Evolutionary conservation across 116 monocot genomes (phyloP), one percentile per base, ranked within the genome.

Genomic region (Zostera marina): DNA sequence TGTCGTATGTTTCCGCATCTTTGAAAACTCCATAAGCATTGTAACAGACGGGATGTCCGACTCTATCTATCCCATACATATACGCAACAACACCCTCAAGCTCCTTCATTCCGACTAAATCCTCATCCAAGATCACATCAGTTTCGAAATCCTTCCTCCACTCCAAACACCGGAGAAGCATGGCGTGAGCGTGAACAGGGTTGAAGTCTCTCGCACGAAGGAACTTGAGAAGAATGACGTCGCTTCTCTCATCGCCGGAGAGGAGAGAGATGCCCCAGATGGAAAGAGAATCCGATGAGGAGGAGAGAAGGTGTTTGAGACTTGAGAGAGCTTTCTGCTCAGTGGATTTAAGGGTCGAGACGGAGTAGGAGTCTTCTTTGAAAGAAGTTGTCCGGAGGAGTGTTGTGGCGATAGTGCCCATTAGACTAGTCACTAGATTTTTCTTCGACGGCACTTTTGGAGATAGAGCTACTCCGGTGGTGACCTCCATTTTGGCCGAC

Each of bases 181-280:
- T 88, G 17, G 77, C 67, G 44, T 81, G 65, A 0, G 94, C 73
- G 3, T 82, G 76, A 16, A 51, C 5, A 2, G 41, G 62, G 32
- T 69, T 71, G 74, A 74, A 82, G 10, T 96, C 96, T 21, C 72
- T 60, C 3, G 88, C 85, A 8, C 73, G 76, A 19, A 88, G 79
- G 76, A 88, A 96, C 66, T 78, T 88, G 52, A 96, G 76, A 43
- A 96, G 75, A 47, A 96, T 32, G 10, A 70, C 73, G 67, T 88
- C 75, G 16, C 81, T 72, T 45, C 68, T 20, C 10, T 70, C 66
- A 55, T 77, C 72, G 52, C 69, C 66, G 42, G 75, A 70, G 6
- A 73, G 60, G n/a, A 93, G 77, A 1, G 88, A 81, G 13, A 88
- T 68, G 0, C 88, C 88, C 88, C 93, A 88, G 9, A 87, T 56